Evolutionary conservation across 176 grass and related monocot species (phyloP).

Genomic region (Oryza australiensis): DNA sequence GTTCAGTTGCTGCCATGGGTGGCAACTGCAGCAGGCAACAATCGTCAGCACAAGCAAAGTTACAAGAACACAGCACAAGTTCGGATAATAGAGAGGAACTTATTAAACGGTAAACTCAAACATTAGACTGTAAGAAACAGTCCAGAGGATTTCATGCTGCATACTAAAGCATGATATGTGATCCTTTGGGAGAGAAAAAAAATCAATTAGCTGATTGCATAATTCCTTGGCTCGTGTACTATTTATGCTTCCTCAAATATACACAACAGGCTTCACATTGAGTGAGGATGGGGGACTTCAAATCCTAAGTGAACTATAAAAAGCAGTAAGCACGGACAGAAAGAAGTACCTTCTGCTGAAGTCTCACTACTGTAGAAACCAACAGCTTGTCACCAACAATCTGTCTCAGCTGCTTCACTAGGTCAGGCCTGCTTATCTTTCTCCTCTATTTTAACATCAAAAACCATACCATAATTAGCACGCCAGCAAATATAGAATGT

Average conservation of each 20-base stretch:
- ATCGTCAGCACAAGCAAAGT: background rate
- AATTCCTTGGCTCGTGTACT: background rate
- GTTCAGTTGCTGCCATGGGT: background rate
- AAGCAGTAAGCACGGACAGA: background rate
- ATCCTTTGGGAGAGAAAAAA: background rate
- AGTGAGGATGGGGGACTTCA: background rate
- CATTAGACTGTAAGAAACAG: background rate
- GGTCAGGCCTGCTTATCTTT: slow-evolving; percentile 69
- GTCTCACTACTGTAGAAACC: slow-evolving; percentile 63
- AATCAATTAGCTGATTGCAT: background rate
- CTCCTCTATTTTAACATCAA: slow-evolving; percentile 52
- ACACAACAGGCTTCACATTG: background rate
- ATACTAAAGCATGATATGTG: background rate
- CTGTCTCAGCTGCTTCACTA: slow-evolving; percentile 55
- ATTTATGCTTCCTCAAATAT: background rate
- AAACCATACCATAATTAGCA: slow-evolving; percentile 18
- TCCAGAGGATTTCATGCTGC: background rate
- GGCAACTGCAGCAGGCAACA: slow-evolving; percentile 19
- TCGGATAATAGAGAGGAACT: background rate
- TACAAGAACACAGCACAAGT: background rate
- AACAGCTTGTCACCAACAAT: slow-evolving; percentile 72
- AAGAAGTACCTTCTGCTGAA: slow-evolving; percentile 63
- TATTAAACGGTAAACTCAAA: background rate
- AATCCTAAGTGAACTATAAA: background rate
- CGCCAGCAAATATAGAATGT: background rate